A percentile compares a stretch with the other conserved stretches of the same genome.
These are phyloP conservation scores for Melampsora americana DNA, from an alignment of 1,284 basidiomycete species.

Conservation along the genomic window DNA sequence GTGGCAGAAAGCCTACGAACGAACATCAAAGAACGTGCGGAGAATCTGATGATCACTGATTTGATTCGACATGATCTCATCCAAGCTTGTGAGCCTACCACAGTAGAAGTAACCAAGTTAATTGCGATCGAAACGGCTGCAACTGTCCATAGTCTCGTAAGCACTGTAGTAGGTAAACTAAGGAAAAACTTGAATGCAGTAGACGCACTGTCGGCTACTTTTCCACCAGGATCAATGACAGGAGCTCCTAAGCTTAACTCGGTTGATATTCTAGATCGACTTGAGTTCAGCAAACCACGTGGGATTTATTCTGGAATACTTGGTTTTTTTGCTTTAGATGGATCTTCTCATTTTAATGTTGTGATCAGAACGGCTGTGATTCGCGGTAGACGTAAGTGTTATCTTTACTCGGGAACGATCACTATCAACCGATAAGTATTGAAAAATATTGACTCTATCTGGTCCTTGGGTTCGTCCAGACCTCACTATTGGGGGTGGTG, in stretches of 20 bases:
- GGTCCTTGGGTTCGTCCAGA: constrained; percentile 47
- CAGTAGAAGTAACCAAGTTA: constrained; percentile 77
- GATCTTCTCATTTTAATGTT: constrained; percentile 88
- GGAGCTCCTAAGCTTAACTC: constrained; percentile 93
- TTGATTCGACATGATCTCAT: constrained; percentile 87
- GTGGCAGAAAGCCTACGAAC: constrained; percentile 61
- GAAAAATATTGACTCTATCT: background rate
- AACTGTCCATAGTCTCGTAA: constrained; percentile 86
- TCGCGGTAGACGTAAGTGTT: constrained; percentile 59
- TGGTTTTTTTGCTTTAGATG: constrained; percentile 86
- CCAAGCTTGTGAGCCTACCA: constrained; percentile 66
- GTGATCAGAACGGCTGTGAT: constrained; percentile 89
- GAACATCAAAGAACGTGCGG: constrained; percentile 87
- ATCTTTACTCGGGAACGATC: constrained; percentile 25
- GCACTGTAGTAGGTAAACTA: constrained; percentile 74
- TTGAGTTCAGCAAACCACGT: constrained; percentile 68
- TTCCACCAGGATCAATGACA: constrained; percentile 98
- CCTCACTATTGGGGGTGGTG: constrained; percentile 74
- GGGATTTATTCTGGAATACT: constrained; percentile 84
- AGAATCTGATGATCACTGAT: constrained; percentile 98
- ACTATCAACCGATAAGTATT: background rate
- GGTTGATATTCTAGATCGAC: constrained; percentile 77
- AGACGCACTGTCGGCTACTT: constrained; percentile 71
- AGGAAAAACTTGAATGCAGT: constrained; percentile 60
- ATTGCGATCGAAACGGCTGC: constrained; percentile 88